phyloP scores from a whole-genome alignment of 768 basidiomycete species.

The Lactarius trivialis region DNA sequence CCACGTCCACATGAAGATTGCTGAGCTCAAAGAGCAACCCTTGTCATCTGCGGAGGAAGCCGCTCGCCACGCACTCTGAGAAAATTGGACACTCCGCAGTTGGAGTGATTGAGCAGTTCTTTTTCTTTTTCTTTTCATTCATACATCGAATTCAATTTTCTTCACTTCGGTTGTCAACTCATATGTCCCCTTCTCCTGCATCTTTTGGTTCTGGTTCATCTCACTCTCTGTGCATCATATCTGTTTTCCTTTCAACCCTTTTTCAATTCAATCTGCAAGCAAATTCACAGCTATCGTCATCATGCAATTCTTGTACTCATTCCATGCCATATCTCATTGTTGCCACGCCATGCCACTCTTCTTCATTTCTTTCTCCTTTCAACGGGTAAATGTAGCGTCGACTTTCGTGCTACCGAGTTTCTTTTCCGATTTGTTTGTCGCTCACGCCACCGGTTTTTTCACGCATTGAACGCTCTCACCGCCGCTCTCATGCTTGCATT shows the following conservation, averaged over 20 bases:
- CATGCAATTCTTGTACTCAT: constrained; percentile 25
- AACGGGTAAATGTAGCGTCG: constrained; percentile 5
- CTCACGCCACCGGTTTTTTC: constrained; percentile 10
- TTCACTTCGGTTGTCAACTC: not conserved
- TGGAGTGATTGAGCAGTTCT: not conserved
- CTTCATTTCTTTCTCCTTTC: not conserved
- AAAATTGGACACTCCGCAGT: constrained; percentile 7
- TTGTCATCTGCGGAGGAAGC: constrained; percentile 11
- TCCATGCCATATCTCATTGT: constrained; percentile 25
- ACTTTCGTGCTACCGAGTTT: not conserved
- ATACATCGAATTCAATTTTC: not conserved
- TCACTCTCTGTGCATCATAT: constrained; percentile 21
- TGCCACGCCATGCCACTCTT: constrained; percentile 19
- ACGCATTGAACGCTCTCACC: constrained; percentile 16
- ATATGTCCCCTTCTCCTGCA: constrained; percentile 11
- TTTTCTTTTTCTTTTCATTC: not conserved
- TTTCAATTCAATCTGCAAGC: constrained; percentile 18
- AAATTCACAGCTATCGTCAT: constrained; percentile 24
- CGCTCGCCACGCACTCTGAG: constrained; percentile 14
- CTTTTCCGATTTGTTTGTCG: constrained; percentile 3
- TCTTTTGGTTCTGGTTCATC: constrained; percentile 9
- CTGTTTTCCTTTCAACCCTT: constrained; percentile 4
- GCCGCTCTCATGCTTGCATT: constrained; percentile 20
- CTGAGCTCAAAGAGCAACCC: constrained; percentile 17
- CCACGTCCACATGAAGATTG: constrained; percentile 33